Evolutionary conservation across 345 rosid genomes (phyloP).

Genomic region (Salix brachista): DNA sequence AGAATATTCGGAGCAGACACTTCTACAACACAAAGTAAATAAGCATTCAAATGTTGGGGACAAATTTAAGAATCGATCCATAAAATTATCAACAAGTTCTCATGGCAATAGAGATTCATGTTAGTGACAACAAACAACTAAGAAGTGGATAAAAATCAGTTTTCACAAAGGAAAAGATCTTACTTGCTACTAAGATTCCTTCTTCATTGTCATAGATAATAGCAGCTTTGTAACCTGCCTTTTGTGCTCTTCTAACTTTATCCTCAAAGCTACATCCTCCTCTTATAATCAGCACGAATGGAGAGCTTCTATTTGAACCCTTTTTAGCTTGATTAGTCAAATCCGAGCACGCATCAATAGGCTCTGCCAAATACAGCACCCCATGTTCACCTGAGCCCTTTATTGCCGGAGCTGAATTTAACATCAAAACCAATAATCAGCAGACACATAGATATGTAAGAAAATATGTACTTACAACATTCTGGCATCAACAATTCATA

Average conservation of each 20-base stretch:
- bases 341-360: constrained; percentile 68
- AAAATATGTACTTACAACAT: neutral
- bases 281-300: constrained; percentile 65
- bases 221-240: constrained; percentile 77
- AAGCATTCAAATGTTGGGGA: neutral
- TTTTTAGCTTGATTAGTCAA: constrained; percentile 47
- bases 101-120: neutral
- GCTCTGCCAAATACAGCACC: constrained; percentile 52
- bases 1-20: neutral
- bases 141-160: neutral
- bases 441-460: neutral
- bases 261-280: constrained; percentile 91
- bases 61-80: neutral
- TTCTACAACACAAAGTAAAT: neutral
- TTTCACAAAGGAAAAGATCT: constrained; percentile 17
- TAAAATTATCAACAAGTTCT: neutral
- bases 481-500: neutral
- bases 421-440: constrained; percentile 13
- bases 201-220: constrained; percentile 62
- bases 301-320: constrained; percentile 37
- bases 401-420: constrained; percentile 59
- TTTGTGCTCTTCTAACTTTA: constrained; percentile 80
- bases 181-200: constrained; percentile 75
- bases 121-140: neutral
- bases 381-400: constrained; percentile 71